phyloP scores from a whole-genome alignment of 208 protist genomes.

The Strigomonas oncopelti region DNA sequence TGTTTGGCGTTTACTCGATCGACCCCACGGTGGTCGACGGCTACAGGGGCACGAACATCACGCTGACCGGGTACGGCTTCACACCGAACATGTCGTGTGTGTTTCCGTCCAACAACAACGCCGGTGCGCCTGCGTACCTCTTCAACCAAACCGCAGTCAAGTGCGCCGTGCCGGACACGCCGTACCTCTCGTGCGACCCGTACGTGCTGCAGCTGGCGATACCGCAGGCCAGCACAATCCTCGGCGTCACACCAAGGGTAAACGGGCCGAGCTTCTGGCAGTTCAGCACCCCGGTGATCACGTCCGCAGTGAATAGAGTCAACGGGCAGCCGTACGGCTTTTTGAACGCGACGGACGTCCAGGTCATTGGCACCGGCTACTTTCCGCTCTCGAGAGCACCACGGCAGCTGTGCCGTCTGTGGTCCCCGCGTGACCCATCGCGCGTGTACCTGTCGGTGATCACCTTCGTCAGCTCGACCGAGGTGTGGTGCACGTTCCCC shows the following conservation, averaged over 20 bases:
- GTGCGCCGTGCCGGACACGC: neutral
- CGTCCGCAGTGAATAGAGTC: neutral
- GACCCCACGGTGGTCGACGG: constrained; percentile 13
- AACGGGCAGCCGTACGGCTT: neutral
- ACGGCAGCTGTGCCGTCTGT: neutral
- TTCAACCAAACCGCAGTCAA: neutral
- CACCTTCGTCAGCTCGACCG: neutral
- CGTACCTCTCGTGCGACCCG: neutral
- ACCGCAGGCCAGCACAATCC: neutral
- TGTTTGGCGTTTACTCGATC: constrained; percentile 10
- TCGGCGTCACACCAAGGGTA: neutral
- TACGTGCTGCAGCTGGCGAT: constrained; percentile 3
- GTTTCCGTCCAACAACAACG: constrained; percentile 20
- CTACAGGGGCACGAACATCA: constrained; percentile 6
- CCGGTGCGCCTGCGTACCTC: neutral
- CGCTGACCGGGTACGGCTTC: constrained; percentile 25
- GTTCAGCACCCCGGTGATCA: neutral
- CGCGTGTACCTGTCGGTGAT: neutral
- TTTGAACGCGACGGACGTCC: neutral
- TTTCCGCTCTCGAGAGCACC: neutral
- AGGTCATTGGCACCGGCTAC: neutral
- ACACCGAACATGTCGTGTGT: constrained; percentile 17
- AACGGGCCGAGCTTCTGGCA: neutral
- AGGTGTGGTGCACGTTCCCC: neutral
- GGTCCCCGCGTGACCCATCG: neutral